A percentile compares a stretch with the other conserved stretches of the same genome.
Evolutionary conservation across 306 rosid genomes (phyloP).

Genomic region (Rosa lucieae): DNA sequence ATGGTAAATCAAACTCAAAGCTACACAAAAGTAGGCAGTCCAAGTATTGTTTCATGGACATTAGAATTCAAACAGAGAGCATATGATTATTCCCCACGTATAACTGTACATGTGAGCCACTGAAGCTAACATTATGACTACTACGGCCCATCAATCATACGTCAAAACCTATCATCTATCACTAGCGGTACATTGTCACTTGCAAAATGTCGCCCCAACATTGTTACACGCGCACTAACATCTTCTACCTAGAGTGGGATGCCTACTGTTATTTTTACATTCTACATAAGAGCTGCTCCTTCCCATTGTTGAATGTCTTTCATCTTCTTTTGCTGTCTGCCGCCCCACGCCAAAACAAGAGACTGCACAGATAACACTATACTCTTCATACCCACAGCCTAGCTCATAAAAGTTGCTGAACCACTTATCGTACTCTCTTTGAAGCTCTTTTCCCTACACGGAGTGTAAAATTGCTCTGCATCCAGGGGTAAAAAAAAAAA

Average conservation of each 20-base stretch:
- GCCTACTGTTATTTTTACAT: slow-evolving; percentile 47
- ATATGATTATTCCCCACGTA: slow-evolving; percentile 42
- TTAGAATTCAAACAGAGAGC: slow-evolving; percentile 1
- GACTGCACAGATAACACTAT: slow-evolving; percentile 18
- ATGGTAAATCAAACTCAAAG: background rate
- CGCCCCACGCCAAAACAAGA: slow-evolving; percentile 14
- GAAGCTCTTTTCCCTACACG: slow-evolving; percentile 55
- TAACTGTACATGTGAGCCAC: slow-evolving; percentile 58
- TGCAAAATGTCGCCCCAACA: slow-evolving; percentile 30
- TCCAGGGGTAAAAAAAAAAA: background rate
- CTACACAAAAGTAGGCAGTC: background rate
- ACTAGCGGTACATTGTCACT: slow-evolving; percentile 14
- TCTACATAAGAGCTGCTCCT: slow-evolving; percentile 40
- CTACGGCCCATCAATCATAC: slow-evolving; percentile 45
- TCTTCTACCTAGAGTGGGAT: slow-evolving; percentile 36
- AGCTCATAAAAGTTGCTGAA: slow-evolving; percentile 17
- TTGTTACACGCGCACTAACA: slow-evolving; percentile 22
- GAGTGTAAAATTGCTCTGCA: slow-evolving; percentile 82
- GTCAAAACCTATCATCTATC: slow-evolving; percentile 52
- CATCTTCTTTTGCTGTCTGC: slow-evolving; percentile 29
- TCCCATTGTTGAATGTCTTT: slow-evolving; percentile 28
- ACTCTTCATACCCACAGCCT: slow-evolving; percentile 31
- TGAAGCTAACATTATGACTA: slow-evolving; percentile 4
- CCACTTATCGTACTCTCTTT: slow-evolving; percentile 29
- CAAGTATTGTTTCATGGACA: background rate